A percentile compares a stretch with the other conserved stretches of the same genome.
Evolutionary conservation across 257 asterid species (phyloP).

Genomic region (Solanum infundibuliforme): DNA sequence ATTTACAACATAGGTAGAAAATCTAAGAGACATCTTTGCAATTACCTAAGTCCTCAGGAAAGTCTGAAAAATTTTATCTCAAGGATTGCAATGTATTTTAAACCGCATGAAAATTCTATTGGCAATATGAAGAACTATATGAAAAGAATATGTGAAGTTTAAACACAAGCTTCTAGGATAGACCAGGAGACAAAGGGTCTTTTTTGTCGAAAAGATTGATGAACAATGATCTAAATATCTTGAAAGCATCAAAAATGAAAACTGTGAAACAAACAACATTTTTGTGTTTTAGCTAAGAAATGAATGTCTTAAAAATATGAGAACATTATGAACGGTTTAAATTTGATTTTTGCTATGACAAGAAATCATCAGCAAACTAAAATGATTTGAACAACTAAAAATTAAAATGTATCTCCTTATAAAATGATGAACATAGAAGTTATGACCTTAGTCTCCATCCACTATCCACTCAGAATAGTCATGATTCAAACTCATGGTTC

Average conservation of each 20-base stretch:
- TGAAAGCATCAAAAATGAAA: background rate
- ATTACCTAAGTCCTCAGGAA: too few relatives aligned
- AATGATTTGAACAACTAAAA: background rate
- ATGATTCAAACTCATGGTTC: background rate
- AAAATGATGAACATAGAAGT: too few relatives aligned
- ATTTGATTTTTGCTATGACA: background rate
- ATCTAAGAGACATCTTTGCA: background rate
- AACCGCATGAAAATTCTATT: background rate
- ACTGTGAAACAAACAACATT: too few relatives aligned
- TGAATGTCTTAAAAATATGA: too few relatives aligned
- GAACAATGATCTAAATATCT: background rate
- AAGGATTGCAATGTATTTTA: too few relatives aligned
- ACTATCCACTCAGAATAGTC: background rate
- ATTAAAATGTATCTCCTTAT: background rate
- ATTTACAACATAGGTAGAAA: too few relatives aligned
- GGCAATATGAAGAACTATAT: background rate
- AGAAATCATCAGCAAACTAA: background rate
- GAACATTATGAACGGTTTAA: background rate
- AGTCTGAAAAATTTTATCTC: too few relatives aligned
- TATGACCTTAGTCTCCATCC: background rate
- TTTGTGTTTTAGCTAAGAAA: too few relatives aligned
- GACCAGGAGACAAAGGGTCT: background rate
- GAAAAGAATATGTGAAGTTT: background rate
- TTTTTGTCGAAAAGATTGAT: background rate
- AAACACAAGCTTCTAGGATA: background rate